A percentile compares a stretch with the other conserved stretches of the same genome.
phyloP scores from a whole-genome alignment of 306 rosid genomes.

The Dicorynia guianensis region DNA sequence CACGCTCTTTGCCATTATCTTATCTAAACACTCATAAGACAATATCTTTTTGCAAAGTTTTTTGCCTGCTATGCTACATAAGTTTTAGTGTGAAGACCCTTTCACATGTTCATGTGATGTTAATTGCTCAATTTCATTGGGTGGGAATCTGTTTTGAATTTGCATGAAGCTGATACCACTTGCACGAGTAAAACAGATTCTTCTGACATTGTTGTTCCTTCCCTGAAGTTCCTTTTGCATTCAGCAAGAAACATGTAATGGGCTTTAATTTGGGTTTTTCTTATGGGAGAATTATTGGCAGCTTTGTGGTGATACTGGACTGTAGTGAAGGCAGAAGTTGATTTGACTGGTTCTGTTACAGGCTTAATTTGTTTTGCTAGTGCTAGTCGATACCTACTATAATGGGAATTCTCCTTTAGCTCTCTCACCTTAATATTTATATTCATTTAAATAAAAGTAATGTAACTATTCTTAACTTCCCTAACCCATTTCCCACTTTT shows the following conservation, averaged over 20 bases:
- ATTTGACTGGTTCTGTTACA: background rate
- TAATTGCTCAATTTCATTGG: background rate
- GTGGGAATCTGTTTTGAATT: background rate
- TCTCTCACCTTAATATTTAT: too few species aligned
- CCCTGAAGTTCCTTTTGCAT: background rate
- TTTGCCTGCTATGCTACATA: constrained; percentile 4
- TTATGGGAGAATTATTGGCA: background rate
- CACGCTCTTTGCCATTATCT: background rate
- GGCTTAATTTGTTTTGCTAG: too few species aligned
- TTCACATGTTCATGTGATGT: background rate
- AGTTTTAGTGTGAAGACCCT: background rate
- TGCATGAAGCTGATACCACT: background rate
- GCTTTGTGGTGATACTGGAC: background rate
- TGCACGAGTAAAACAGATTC: background rate
- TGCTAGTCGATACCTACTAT: background rate
- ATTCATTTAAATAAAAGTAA: too few species aligned
- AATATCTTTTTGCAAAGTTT: background rate
- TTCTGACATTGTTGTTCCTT: background rate
- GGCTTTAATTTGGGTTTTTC: background rate
- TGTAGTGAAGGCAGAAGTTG: background rate
- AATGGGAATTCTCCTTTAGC: background rate
- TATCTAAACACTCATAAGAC: background rate
- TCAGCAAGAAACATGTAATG: background rate
- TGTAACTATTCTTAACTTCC: too few species aligned
- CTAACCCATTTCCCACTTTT: too few species aligned